phyloP scores from a whole-genome alignment of 163 green algal species.

The Scenedesmus sp. region DNA sequence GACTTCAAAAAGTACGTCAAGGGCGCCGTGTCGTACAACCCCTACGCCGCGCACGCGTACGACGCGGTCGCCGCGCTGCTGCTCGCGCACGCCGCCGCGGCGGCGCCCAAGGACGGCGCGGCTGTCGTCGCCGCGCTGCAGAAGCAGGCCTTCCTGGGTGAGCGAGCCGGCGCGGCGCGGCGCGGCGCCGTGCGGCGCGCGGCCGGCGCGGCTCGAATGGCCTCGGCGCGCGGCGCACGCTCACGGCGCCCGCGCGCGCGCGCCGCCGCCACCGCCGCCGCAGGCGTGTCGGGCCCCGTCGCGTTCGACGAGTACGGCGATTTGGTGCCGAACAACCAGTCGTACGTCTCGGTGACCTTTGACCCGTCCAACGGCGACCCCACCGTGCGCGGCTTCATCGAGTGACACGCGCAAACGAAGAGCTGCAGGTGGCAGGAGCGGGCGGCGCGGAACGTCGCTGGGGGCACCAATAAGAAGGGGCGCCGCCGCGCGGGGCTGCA shows the following conservation, averaged over 20 bases:
- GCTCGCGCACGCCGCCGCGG: conserved; percentile 9
- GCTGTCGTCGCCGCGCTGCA: background rate
- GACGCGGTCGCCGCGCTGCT: conserved; percentile 33
- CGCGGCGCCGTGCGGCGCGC: too few species aligned
- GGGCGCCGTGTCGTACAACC: background rate
- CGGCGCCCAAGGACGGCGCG: background rate
- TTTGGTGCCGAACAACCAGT: background rate
- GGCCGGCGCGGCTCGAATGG: background rate
- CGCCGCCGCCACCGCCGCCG: too few species aligned
- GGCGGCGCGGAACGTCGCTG: too few species aligned
- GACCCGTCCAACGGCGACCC: background rate
- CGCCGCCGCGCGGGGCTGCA: too few species aligned
- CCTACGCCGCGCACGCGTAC: conserved; percentile 36
- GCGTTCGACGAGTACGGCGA: conserved; percentile 17
- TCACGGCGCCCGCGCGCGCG: too few species aligned
- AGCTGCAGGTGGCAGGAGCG: too few species aligned
- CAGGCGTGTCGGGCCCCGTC: conserved; percentile 17
- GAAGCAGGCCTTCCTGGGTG: conserved; percentile 10
- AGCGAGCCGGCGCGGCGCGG: background rate
- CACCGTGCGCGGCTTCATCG: background rate
- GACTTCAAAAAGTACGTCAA: conserved; percentile 4
- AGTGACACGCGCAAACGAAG: too few species aligned
- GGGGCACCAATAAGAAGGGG: too few species aligned
- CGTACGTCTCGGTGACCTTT: background rate
- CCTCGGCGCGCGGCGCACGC: background rate